Conservation (phyloP, 176 grass and related monocot species). For the Microstegium vimineum region DNA sequence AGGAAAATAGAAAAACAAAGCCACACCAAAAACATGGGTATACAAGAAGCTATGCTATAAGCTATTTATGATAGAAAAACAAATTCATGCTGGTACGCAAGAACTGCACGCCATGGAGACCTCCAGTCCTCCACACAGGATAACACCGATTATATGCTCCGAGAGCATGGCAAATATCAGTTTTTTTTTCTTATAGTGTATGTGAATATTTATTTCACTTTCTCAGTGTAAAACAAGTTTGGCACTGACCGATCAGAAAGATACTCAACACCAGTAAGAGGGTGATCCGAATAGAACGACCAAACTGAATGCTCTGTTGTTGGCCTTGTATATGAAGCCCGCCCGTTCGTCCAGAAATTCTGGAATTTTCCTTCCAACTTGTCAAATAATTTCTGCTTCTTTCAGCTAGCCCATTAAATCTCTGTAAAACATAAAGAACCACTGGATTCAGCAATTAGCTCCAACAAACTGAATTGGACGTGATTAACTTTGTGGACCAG, state of each 20-base stretch:
- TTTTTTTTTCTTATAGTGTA: no score
- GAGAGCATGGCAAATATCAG: neutral
- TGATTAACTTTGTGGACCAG: neutral
- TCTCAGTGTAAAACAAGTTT: constrained; percentile 5
- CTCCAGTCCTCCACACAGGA: neutral
- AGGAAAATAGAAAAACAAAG: neutral
- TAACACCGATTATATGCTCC: neutral
- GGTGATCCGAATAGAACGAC: constrained; percentile 54
- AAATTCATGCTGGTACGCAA: neutral
- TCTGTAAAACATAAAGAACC: constrained; percentile 35
- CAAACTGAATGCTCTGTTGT: constrained; percentile 46
- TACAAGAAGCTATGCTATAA: neutral
- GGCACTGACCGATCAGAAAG: constrained; percentile 81
- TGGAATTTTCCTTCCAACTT: constrained; percentile 50
- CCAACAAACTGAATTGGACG: neutral
- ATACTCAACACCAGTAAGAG: constrained; percentile 80
- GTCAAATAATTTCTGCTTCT: constrained; percentile 57
- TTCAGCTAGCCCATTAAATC: constrained; percentile 48
- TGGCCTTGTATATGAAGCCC: constrained; percentile 50
- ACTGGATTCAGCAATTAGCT: neutral
- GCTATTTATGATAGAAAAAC: neutral
- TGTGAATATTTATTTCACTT: neutral
- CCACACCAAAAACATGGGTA: neutral
- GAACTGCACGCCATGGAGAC: neutral
- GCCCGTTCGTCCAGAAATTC: constrained; percentile 21